phyloP scores from a whole-genome alignment of 1,284 basidiomycete species.

The Flammula alnicola region DNA sequence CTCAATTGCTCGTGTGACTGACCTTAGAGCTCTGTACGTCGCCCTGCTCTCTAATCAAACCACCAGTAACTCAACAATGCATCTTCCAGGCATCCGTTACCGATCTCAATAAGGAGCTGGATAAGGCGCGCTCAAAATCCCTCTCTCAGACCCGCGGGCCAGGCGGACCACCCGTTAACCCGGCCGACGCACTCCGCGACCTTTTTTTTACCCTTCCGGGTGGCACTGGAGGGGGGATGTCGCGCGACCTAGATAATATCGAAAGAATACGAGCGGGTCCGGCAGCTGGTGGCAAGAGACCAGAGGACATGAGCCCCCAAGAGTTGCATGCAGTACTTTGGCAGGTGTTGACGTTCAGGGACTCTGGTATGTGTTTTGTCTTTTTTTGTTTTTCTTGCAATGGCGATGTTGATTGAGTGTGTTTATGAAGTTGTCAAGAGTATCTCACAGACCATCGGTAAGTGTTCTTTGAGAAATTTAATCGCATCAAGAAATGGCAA shows the following conservation, averaged over 20 bases:
- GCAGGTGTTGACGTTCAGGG: conserved; percentile 87
- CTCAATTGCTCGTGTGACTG: background rate
- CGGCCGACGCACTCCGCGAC: conserved; percentile 52
- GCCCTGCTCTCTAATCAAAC: background rate
- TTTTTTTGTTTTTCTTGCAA: background rate
- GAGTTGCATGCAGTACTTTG: conserved; percentile 85
- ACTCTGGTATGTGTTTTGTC: conserved; percentile 54
- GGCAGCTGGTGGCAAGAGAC: conserved; percentile 57
- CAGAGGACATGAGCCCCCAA: conserved; percentile 86
- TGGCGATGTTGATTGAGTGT: background rate
- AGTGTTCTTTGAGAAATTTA: background rate
- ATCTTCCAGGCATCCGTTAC: conserved; percentile 78
- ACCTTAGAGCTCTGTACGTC: conserved; percentile 24
- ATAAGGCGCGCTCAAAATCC: conserved; percentile 65
- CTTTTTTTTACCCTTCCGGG: conserved; percentile 68
- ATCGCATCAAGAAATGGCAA: background rate
- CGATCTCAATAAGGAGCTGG: conserved; percentile 83
- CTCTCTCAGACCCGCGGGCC: conserved; percentile 39
- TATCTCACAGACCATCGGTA: conserved; percentile 84
- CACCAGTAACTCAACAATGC: background rate
- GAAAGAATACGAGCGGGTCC: conserved; percentile 71
- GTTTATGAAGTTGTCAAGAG: conserved; percentile 71
- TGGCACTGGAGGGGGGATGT: conserved; percentile 59
- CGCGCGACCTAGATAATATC: conserved; percentile 78
- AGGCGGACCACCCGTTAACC: conserved; percentile 36